These are phyloP conservation scores for Astragalus membranaceus DNA, from an alignment of 306 rosid genomes.

Conservation along the genomic window DNA sequence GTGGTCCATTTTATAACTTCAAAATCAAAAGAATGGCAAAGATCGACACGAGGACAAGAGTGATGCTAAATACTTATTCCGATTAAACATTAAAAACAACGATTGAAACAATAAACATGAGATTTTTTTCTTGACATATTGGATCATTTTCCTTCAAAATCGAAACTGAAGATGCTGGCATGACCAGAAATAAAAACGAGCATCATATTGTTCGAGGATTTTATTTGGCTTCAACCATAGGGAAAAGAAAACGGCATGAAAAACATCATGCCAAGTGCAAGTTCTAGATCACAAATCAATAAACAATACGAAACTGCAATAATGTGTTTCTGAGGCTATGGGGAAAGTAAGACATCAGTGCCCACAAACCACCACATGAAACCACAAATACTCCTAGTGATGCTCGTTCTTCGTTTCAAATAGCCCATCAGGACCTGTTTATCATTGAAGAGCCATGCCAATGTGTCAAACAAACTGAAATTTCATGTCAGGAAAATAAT, in stretches of 20 bases:
- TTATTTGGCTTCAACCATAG: constrained; percentile 24
- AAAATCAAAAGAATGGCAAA: neutral
- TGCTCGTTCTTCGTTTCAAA: constrained; percentile 35
- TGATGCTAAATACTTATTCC: neutral
- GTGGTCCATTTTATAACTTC: neutral
- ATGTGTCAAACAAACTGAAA: neutral
- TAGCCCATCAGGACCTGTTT: constrained; percentile 46
- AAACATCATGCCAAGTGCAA: constrained; percentile 18
- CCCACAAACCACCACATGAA: constrained; percentile 5
- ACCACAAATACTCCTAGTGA: constrained; percentile 31
- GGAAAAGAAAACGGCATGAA: constrained; percentile 3
- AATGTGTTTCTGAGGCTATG: constrained; percentile 1
- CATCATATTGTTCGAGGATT: neutral
- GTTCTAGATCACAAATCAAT: constrained; percentile 11
- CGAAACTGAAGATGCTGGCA: neutral
- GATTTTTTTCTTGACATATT: neutral
- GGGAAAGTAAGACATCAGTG: constrained; percentile 1
- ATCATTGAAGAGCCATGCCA: constrained; percentile 21
- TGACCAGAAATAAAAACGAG: neutral
- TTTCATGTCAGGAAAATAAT: constrained; percentile 2
- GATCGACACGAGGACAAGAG: neutral
- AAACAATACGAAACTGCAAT: constrained; percentile 6
- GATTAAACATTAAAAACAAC: neutral
- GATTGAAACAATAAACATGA: neutral
- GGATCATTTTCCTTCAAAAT: neutral